A percentile compares a stretch with the other conserved stretches of the same genome.
These are phyloP conservation scores for Diutina mesorugosa DNA, from an alignment of 1,139 yeast genomes.

Conservation along the genomic window DNA sequence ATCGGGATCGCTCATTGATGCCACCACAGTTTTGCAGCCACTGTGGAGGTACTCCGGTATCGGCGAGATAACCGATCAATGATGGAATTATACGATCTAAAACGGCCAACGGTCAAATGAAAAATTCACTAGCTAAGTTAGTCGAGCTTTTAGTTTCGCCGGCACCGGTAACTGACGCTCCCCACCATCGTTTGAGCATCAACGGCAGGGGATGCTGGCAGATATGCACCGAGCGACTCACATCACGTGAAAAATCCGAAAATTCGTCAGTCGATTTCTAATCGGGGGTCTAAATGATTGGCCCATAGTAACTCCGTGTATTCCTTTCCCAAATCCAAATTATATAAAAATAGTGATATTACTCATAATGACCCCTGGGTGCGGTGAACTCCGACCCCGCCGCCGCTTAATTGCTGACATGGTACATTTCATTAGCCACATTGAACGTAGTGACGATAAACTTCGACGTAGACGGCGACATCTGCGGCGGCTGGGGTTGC, in stretches of 20 bases:
- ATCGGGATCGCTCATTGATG: neutral
- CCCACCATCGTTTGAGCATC: no score
- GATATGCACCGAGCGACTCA: neutral
- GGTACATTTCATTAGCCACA: neutral
- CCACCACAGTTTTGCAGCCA: conserved; percentile 3
- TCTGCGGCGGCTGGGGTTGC: neutral
- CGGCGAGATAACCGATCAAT: neutral
- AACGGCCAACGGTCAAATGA: neutral
- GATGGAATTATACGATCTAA: neutral
- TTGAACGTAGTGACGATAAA: conserved; percentile 1
- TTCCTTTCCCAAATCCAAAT: neutral
- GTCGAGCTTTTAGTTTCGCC: no score
- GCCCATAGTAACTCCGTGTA: neutral
- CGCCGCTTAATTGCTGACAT: neutral
- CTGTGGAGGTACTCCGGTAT: neutral
- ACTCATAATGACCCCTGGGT: neutral
- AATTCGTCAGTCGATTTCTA: neutral
- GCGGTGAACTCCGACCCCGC: neutral
- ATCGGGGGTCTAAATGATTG: neutral
- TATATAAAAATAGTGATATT: no score
- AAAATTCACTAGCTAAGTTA: no score
- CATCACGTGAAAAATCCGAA: neutral
- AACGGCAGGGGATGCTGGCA: no score
- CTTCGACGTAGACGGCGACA: neutral
- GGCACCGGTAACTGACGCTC: no score